These are phyloP conservation scores for Linnemannia elongata DNA, from an alignment of 192 early-diverging fungal species.

Conservation along the genomic window DNA sequence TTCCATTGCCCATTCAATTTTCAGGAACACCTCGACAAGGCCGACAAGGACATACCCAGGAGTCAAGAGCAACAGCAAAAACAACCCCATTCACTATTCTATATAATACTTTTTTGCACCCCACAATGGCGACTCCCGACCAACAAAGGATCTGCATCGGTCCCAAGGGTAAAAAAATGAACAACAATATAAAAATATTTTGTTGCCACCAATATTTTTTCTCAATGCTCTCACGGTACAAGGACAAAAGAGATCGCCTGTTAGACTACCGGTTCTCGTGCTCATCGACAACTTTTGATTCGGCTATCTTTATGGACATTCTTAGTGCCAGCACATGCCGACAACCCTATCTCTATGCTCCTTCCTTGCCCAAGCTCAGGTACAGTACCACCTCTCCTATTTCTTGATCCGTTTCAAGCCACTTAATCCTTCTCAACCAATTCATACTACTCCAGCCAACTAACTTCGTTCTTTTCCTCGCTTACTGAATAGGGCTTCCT, in stretches of 20 bases:
- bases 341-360: constrained; percentile 45
- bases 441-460: neutral
- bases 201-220: neutral
- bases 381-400: neutral
- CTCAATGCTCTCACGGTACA: neutral
- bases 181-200: neutral
- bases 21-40: neutral
- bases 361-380: constrained; percentile 59
- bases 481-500: constrained; percentile 42
- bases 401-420: neutral
- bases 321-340: constrained; percentile 20
- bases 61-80: neutral
- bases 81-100: neutral
- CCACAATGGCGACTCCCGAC: constrained; percentile 14
- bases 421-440: neutral
- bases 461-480: neutral
- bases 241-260: neutral
- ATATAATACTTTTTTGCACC: neutral
- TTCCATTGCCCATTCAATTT: neutral
- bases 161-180: constrained; percentile 20
- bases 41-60: neutral
- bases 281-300: neutral
- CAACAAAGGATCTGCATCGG: constrained; percentile 57
- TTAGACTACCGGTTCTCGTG: neutral
- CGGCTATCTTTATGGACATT: too few species aligned